phyloP scores from a whole-genome alignment of 1,284 basidiomycete species.

The Ganoderma lingzhi region DNA sequence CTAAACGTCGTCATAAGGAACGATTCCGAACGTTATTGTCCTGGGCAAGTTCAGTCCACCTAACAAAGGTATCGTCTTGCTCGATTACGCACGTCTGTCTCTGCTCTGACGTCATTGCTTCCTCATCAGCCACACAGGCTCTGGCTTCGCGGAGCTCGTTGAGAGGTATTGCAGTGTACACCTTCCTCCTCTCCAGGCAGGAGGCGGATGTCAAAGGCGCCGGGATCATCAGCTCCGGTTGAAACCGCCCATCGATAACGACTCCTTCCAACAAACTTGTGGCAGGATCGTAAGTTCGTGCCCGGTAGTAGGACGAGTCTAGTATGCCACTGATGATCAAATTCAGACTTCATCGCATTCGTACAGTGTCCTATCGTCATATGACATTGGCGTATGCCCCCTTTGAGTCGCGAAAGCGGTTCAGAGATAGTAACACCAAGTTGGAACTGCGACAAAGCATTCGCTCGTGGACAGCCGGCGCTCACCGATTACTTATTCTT shows the following conservation, averaged over 20 bases:
- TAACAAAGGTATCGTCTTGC: too few relatives aligned
- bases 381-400: neutral
- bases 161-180: neutral
- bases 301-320: neutral
- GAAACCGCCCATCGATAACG: neutral
- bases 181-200: too few relatives aligned
- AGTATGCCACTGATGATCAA: neutral
- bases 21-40: too few relatives aligned
- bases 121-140: neutral
- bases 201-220: too few relatives aligned
- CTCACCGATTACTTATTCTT: neutral
- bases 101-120: neutral
- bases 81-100: too few relatives aligned
- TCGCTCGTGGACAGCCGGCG: neutral
- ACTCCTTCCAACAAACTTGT: neutral
- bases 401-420: neutral
- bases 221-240: too few relatives aligned
- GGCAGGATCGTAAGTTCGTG: neutral
- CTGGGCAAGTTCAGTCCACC: too few relatives aligned
- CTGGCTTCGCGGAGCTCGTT: neutral
- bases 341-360: neutral
- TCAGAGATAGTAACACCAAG: neutral
- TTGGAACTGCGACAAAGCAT: neutral
- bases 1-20: too few relatives aligned
- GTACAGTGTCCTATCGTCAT: too few relatives aligned